Conservation (phyloP, 108 stramenopile species). For the Fragilariopsis cylindrus region DNA sequence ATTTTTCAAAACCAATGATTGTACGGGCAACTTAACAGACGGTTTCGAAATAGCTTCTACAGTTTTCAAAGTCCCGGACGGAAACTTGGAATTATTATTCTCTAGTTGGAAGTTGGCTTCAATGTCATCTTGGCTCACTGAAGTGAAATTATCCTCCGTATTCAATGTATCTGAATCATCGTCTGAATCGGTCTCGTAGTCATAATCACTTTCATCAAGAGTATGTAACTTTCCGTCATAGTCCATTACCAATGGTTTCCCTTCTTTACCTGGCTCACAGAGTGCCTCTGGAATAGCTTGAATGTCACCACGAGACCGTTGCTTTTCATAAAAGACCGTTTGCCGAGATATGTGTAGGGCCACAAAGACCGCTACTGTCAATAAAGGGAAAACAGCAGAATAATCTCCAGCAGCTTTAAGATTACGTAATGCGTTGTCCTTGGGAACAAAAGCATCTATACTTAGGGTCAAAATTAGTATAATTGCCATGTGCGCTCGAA, state of each 20-base stretch:
- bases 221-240: slow-evolving; percentile 27
- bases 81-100: background rate
- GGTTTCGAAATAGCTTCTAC: background rate
- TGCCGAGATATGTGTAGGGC: slow-evolving; percentile 44
- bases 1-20: background rate
- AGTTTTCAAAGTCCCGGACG: background rate
- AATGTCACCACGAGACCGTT: slow-evolving; percentile 62
- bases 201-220: slow-evolving; percentile 27
- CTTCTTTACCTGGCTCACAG: slow-evolving; percentile 59
- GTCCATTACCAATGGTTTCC: slow-evolving; percentile 39
- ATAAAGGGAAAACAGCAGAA: slow-evolving; percentile 62
- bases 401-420: slow-evolving; percentile 51
- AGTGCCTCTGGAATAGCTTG: slow-evolving; percentile 55
- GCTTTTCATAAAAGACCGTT: slow-evolving; percentile 47
- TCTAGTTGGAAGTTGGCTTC: slow-evolving; percentile 31
- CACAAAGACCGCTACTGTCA: slow-evolving; percentile 60
- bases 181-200: slow-evolving; percentile 22
- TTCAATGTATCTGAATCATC: background rate
- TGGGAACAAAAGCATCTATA: slow-evolving; percentile 50
- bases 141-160: background rate
- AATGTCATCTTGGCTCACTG: slow-evolving; percentile 31
- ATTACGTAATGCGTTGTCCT: slow-evolving; percentile 19
- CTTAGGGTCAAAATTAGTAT: slow-evolving; percentile 67
- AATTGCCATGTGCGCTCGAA: slow-evolving; percentile 59
- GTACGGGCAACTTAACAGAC: background rate